phyloP scores from a whole-genome alignment of 306 rosid genomes.

The Cicer pinnatifidum region DNA sequence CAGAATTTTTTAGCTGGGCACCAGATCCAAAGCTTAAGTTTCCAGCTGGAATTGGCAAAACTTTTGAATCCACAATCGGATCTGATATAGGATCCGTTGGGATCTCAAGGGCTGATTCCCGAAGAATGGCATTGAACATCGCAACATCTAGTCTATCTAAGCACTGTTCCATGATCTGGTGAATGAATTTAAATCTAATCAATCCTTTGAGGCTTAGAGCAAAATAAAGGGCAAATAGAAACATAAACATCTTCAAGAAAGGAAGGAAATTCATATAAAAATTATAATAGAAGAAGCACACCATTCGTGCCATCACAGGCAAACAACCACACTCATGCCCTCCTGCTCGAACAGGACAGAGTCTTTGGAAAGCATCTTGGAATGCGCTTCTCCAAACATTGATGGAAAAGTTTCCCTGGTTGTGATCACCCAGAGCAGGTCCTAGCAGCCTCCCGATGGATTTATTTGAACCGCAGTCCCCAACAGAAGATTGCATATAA shows the following conservation, averaged over 20 bases:
- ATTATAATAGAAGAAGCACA: conserved; percentile 35
- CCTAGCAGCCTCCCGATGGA: conserved; percentile 62
- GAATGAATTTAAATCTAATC: conserved; percentile 43
- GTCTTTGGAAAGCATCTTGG: conserved; percentile 84
- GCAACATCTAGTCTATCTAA: conserved; percentile 88
- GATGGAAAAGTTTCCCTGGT: conserved; percentile 84
- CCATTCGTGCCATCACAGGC: conserved; percentile 87
- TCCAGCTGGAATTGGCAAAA: conserved; percentile 96
- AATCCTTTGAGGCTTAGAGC: conserved; percentile 32
- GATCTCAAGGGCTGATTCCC: conserved; percentile 91
- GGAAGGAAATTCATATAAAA: conserved; percentile 18
- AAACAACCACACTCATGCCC: conserved; percentile 98
- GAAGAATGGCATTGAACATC: conserved; percentile 94
- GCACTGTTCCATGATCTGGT: conserved; percentile 90
- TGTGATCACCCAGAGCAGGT: conserved; percentile 85
- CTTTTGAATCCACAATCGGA: conserved; percentile 88
- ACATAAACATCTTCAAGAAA: conserved; percentile 26
- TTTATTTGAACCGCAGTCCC: conserved; percentile 51
- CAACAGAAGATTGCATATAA: conserved; percentile 74
- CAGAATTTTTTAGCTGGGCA: conserved; percentile 59
- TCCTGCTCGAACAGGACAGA: conserved; percentile 95
- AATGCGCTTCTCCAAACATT: conserved; percentile 85
- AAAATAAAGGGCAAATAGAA: conserved; percentile 30
- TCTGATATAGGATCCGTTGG: conserved; percentile 98
- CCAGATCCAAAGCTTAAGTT: conserved; percentile 97